Base-by-base conservation (phyloP, 2,329 filamentous ascomycete genomes). In the Fusarium sp. region DNA sequence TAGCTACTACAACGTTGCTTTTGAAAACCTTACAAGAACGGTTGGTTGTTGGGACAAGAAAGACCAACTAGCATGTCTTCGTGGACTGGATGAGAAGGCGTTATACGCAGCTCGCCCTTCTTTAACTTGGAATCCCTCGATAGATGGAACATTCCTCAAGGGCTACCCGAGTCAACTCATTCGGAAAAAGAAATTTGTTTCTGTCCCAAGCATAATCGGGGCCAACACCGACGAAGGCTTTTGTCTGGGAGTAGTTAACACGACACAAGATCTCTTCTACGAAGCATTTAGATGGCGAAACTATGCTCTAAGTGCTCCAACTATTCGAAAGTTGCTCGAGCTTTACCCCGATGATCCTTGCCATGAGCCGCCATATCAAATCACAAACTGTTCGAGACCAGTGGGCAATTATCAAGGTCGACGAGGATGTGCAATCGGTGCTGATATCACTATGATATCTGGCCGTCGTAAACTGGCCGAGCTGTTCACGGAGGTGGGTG, bases 141-240 rank as follows among this genome's bases (percentile, higher is more conserved):
- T 83, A 18, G 84, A 86, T 56, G 83, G 83, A 1, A 77, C 80
- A 34, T 85, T 85, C 64, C 69, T 85, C 15, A 82, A 81, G 0
- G 83, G 76, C 1, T 85, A 83, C 49, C 83, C 83, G 3, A 84
- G 83, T 61, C 78, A 80, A 30, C 79, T 83, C 6, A 80, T 81
- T 31, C 72, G 75, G 1, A 65, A 78, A n/a, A 79, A 79, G 1
- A 81, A 81, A 16, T 85, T 81, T 69, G 76, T 81, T 40, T 74
- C 78, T 4, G 77, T 85, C 0, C 84, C 84, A 0, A 75, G 84
- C 20, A 72, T 86, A 2, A 81, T 78, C 1, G 84, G 84, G 4
- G 79, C 83, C 50, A 86, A 85, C 65, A 82, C 79, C 6, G 83
- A 86, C 66, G 84, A 86, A 67, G 81, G 81, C 4, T 79, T 78